Evolutionary conservation across 495 filamentous ascomycete genomes (phyloP).

Genomic region (Melanomma pulvis-pyrius): DNA sequence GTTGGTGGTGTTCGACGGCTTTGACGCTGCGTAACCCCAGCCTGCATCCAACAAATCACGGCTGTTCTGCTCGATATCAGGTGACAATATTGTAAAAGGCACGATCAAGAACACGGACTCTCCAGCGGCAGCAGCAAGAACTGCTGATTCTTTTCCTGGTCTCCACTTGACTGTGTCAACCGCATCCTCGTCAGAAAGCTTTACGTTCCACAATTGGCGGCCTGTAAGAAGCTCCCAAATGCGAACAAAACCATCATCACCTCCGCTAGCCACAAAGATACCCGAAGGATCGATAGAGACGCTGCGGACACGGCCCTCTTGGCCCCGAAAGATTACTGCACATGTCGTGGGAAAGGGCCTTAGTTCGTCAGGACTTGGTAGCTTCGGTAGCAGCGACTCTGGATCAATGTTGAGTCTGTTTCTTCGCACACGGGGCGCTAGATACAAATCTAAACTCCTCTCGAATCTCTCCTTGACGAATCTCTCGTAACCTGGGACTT

Average conservation of each 20-base stretch:
- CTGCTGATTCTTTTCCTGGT: conserved; percentile 74
- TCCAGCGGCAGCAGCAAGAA: conserved; percentile 80
- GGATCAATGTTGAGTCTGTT: conserved; percentile 97
- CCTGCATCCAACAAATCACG: conserved; percentile 79
- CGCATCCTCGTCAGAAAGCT: conserved; percentile 76
- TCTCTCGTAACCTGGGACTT: conserved; percentile 88
- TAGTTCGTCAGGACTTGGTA: conserved; percentile 91
- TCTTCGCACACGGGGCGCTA: conserved; percentile 87
- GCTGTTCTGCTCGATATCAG: conserved; percentile 72
- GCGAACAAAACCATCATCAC: conserved; percentile 89
- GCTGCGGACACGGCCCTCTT: conserved; percentile 84
- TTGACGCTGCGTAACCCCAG: conserved; percentile 83
- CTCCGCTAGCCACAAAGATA: conserved; percentile 81
- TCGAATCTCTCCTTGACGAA: conserved; percentile 97
- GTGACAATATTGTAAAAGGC: conserved; percentile 66
- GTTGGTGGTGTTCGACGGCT: conserved; percentile 56
- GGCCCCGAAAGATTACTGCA: conserved; percentile 80
- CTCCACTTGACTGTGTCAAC: conserved; percentile 90
- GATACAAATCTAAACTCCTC: conserved; percentile 89
- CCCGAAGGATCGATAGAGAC: conserved; percentile 78
- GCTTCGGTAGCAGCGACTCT: conserved; percentile 86
- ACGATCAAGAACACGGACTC: conserved; percentile 84
- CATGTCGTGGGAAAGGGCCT: conserved; percentile 90
- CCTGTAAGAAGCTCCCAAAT: conserved; percentile 90
- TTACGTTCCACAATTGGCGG: conserved; percentile 82